Base-by-base conservation (phyloP, 2,329 filamentous ascomycete species). In the Nothomitra cinnamomea region DNA sequence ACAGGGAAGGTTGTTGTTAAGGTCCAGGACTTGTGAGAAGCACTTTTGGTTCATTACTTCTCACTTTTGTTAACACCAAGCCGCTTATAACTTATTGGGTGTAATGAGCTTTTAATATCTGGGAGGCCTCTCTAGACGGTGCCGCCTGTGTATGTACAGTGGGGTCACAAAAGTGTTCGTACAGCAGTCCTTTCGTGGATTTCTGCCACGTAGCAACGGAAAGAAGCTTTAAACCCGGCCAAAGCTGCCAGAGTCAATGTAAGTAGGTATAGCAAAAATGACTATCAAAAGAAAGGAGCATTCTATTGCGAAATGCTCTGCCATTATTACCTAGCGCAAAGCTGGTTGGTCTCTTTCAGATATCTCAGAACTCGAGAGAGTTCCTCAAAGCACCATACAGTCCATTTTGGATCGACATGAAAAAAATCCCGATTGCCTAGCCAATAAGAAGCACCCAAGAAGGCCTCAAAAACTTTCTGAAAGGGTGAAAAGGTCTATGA, bases 1-100 rank as follows among this genome's bases (percentile, higher is more conserved):
- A 61, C 61, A 12, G 68, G 69, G 0, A 71, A 71, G 59, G 60
- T 71, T 1, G 56, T 71, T 40, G 63, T 69, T 28, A 63, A 63
- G 57, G 52, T 58, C 10, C 38, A 38, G 12, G 41, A 45, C 13
- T 13, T 45, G 13, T 45, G 28, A 32, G 10, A 4, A 32, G 4
- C 28, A 10, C 4, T 32, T 4, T 4, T 32, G 28, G 28, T 32
- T n/a, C 28, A 32, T 32, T 10, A 10, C 28, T 10, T 10, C 28
- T 32, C 28, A 32, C 28, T 32, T 10, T 32, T 32, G 28, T 5
- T 32, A 5, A 32, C 10, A 32, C 10, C 28, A 4, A 4, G 10
- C 28, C 28, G 10, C 28, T 32, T 32, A 4, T 32, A 32, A 32
- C 10, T 4, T 32, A 5, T 32, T 32, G 28, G 10, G 10, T 32